Evolutionary conservation across 2,329 filamentous ascomycete species (phyloP), one percentile per base, ranked within the genome.

Genomic region (Neopestalotiopsis clavispora): DNA sequence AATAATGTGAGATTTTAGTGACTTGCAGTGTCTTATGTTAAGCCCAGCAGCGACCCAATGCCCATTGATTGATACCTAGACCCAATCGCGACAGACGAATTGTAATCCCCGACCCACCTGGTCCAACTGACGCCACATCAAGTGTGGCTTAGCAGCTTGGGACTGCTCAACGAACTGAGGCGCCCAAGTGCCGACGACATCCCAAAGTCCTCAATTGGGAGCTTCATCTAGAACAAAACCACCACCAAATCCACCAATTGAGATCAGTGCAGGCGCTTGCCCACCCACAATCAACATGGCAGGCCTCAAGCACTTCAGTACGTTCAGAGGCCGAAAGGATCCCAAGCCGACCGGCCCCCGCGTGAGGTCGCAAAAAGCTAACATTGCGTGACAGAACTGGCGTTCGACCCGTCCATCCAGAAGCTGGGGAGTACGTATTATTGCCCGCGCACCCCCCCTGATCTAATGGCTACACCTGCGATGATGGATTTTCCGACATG

Each of bases 371-470:
- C 34, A 38, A 65, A 28, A 67, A 68, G 72, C 79, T 81, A 75
- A 82, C 74, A 59, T 69, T 40, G 30, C 30, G 71, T 62, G 56
- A 67, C 75, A 85, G 84, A 82, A 76, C 73, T 85, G 78, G 76
- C 79, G 73, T 70, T 83, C 80, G 84, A 85, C 79, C 84, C 84
- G 78, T 81, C 82, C 74, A 76, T 85, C 74, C 77, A 82, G 77
- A 83, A 82, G 78, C 75, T 85, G 74, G 79, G 76, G 70, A 79
- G 84, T 85, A 84, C 70, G 83, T 81, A 62, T 61, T 66, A 28
- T 52, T 30, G 17, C 34, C 34, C 34, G 34, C 34, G 34, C 6
- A 6, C 34, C 34, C 34, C 34, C 49, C 28, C 40, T 17, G 59
- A 40, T 23, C n/a, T 40, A 32, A 67, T 45, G 42, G 34, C 45